These are phyloP conservation scores for Solanum clarkiae DNA, from an alignment of 257 asterid species.

Conservation along the genomic window DNA sequence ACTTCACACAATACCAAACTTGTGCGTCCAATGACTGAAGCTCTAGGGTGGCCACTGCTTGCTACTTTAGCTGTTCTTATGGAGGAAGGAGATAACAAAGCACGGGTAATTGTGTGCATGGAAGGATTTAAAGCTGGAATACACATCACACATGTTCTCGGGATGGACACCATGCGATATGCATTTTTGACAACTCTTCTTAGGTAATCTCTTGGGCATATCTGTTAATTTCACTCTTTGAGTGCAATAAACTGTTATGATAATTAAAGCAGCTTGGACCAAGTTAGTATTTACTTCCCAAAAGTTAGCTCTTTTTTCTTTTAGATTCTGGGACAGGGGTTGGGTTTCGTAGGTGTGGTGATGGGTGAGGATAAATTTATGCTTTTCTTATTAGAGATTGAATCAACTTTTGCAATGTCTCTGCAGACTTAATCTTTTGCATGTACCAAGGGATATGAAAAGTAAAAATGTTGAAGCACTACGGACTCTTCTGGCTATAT, in stretches of 20 bases:
- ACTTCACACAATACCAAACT: constrained; percentile 84
- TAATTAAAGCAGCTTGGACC: background rate
- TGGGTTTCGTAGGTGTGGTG: background rate
- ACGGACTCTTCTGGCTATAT: constrained; percentile 69
- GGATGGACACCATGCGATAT: constrained; percentile 99
- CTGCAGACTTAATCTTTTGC: constrained; percentile 86
- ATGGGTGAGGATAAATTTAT: background rate
- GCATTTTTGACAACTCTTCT: constrained; percentile 90
- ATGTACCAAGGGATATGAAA: constrained; percentile 96
- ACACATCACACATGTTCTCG: constrained; percentile 85
- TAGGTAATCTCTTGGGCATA: constrained; percentile 37
- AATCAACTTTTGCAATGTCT: constrained; percentile 14
- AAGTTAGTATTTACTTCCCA: background rate
- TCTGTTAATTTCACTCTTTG: background rate
- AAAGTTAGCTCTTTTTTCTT: background rate
- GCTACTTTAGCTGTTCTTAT: constrained; percentile 96
- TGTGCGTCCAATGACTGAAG: constrained; percentile 91
- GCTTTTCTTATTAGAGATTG: background rate
- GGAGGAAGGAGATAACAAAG: constrained; percentile 97
- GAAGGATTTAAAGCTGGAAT: constrained; percentile 96
- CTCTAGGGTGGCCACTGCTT: constrained; percentile 98
- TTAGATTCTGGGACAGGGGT: background rate
- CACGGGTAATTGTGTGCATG: constrained; percentile 83
- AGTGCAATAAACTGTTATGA: background rate
- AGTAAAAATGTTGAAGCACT: constrained; percentile 95